Percentiles rank a stretch among this genome's conserved stretches.
phyloP scores from a whole-genome alignment of 371 early-diverging fungal genomes.

The Batkoa obscura region DNA sequence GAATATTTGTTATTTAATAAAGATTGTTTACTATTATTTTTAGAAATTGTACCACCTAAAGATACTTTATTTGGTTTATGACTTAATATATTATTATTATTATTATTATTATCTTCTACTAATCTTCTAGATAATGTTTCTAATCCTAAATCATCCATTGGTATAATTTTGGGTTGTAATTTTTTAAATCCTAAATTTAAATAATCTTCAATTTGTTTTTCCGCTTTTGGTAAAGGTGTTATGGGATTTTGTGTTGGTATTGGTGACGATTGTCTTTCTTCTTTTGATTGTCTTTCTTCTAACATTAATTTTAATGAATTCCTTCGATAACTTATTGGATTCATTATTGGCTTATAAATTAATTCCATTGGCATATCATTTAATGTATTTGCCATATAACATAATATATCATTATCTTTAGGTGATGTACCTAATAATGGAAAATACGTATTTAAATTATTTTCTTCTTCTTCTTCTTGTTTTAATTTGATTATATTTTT shows the following conservation, averaged over 20 bases:
- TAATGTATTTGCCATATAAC: not conserved
- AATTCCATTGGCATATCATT: not conserved
- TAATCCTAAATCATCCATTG: not conserved
- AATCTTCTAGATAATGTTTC: not conserved
- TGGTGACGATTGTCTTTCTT: not conserved
- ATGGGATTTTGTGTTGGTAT: not conserved
- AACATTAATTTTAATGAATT: constrained; percentile 39
- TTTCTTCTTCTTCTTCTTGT: not conserved
- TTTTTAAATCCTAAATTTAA: constrained; percentile 8
- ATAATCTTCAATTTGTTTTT: constrained; percentile 3
- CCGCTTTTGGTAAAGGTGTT: not conserved
- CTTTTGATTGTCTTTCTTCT: constrained; percentile 13
- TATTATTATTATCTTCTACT: not conserved
- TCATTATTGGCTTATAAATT: constrained; percentile 14
- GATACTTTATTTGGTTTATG: not conserved
- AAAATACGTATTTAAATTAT: not conserved
- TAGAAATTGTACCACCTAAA: too few relatives aligned
- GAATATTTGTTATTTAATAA: too few relatives aligned
- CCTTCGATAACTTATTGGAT: constrained; percentile 27
- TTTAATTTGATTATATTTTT: not conserved
- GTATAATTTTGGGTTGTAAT: constrained; percentile 6
- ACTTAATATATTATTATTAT: not conserved
- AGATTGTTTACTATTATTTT: too few relatives aligned
- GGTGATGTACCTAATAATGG: not conserved
- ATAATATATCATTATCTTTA: not conserved